Evolutionary conservation across 306 rosid species (phyloP), one percentile per base, ranked within the genome.

Genomic region (Prinsepia uniflora): DNA sequence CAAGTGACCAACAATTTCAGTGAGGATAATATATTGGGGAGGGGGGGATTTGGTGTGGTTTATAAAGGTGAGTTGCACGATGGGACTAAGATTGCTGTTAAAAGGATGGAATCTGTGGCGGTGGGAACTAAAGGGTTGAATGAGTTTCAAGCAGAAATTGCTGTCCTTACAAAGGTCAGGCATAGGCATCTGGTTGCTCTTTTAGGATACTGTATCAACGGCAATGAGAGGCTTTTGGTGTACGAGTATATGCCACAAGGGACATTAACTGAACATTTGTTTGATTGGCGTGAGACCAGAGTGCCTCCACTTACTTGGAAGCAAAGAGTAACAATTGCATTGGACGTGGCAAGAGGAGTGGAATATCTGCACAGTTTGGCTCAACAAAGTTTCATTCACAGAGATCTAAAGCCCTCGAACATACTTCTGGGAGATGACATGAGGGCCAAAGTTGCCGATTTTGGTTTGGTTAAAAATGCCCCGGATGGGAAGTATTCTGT

Each of bases 221-320:
- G 96, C 66, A 84, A 84, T 50, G 98, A 93, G 78, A 90, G 96
- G 79, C 78, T 93, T 67, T 81, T 92, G 84, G 96, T 92, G 7
- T 92, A 88, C 30, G 98, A 92, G 77, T 83, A 86, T 59, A 88
- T 92, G 98, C 91, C 98, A 17, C 96, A 92, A 72, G 98, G 98
- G 71, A 84, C 92, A 12, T 72, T 93, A 71, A 93, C 96, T 0
- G 84, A 87, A 10, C 96, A 93, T 70, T 85, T 93, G 77, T 90
- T 88, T 65, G 89, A 90, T 24, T 88, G 94, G 81, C 78, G 34
- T 3, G 96, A 83, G 80, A 77, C 24, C 13, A 86, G 87, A 0
- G 80, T 62, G 50, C 36, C 88, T 71, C 94, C 96, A 66, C 73
- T 90, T 61, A 79, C 86, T 5, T 93, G 98, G 98, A 93, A 91